Evolutionary conservation across 176 grass and related monocot species (phyloP).

Genomic region (Musa troglodytarum): DNA sequence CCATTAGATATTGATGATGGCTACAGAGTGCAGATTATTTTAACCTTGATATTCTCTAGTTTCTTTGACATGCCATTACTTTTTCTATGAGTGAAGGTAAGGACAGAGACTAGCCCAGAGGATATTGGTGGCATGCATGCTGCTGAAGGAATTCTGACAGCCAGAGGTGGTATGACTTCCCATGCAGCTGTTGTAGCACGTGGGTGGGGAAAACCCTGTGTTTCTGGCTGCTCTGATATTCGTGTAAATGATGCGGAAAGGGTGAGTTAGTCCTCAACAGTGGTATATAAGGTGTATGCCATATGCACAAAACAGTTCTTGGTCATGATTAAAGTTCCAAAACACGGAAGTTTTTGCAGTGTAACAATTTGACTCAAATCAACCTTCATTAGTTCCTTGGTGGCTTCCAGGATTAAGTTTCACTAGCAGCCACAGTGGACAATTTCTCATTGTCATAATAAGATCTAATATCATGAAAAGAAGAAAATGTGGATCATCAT

Average conservation of each 20-base stretch:
- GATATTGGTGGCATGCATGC: slow-evolving; percentile 99
- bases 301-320: neutral
- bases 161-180: slow-evolving; percentile 98
- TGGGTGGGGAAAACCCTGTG: slow-evolving; percentile 96
- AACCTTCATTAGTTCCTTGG: too few species aligned
- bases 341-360: too few species aligned
- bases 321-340: neutral
- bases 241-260: slow-evolving; percentile 68
- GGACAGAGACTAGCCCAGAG: slow-evolving; percentile 97
- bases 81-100: slow-evolving; percentile 40
- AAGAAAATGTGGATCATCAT: too few species aligned
- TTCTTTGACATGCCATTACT: neutral
- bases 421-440: neutral
- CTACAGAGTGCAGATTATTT: neutral
- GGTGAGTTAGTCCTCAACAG: slow-evolving; percentile 34
- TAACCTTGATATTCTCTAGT: neutral
- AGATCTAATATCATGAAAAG: neutral
- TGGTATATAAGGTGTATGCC: neutral
- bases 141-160: slow-evolving; percentile 78
- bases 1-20: too few species aligned
- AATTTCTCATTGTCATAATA: neutral
- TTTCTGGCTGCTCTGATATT: slow-evolving; percentile 71
- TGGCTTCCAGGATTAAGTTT: too few species aligned
- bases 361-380: neutral
- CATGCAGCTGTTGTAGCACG: slow-evolving; percentile 97